Percentiles rank a stretch among this genome's conserved stretches.
phyloP scores from a whole-genome alignment of 1,139 yeast species.

The Debaryomycetaceae sp. region DNA sequence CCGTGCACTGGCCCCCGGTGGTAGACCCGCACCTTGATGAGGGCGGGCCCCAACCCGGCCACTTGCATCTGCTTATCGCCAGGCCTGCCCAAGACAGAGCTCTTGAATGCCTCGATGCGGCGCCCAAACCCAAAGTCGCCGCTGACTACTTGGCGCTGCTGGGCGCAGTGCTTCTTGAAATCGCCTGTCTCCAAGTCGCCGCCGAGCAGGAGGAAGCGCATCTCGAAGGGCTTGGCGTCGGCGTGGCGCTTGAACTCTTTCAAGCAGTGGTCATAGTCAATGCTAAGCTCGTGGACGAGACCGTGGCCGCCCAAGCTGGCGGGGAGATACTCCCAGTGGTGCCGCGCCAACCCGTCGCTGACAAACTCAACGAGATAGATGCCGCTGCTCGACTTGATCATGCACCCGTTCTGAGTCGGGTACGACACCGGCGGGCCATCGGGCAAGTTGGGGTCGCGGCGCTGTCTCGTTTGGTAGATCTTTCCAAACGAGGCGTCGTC shows the following conservation, averaged over 20 bases:
- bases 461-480: slow-evolving; percentile 21
- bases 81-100: slow-evolving; percentile 38
- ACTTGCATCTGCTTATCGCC: slow-evolving; percentile 18
- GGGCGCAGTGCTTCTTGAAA: slow-evolving; percentile 24
- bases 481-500: slow-evolving; percentile 26
- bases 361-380: slow-evolving; percentile 67
- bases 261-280: slow-evolving; percentile 48
- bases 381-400: slow-evolving; percentile 56
- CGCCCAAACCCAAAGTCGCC: slow-evolving; percentile 41
- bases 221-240: slow-evolving; percentile 29
- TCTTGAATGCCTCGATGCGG: slow-evolving; percentile 40
- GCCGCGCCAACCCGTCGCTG: slow-evolving; percentile 61
- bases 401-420: slow-evolving; percentile 34
- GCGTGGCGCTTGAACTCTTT: slow-evolving; percentile 25
- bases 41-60: slow-evolving; percentile 25
- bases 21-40: slow-evolving; percentile 24
- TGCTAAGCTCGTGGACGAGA: slow-evolving; percentile 45
- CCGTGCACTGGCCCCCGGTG: slow-evolving; percentile 8
- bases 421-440: slow-evolving; percentile 22
- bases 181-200: slow-evolving; percentile 34
- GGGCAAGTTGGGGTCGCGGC: slow-evolving; percentile 17
- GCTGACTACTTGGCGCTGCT: slow-evolving; percentile 15
- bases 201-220: slow-evolving; percentile 45
- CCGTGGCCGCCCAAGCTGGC: slow-evolving; percentile 53
- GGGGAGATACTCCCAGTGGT: slow-evolving; percentile 59